Evolutionary conservation across 352 stramenopile species (phyloP).

Genomic region (Elongisporangium undulatum): DNA sequence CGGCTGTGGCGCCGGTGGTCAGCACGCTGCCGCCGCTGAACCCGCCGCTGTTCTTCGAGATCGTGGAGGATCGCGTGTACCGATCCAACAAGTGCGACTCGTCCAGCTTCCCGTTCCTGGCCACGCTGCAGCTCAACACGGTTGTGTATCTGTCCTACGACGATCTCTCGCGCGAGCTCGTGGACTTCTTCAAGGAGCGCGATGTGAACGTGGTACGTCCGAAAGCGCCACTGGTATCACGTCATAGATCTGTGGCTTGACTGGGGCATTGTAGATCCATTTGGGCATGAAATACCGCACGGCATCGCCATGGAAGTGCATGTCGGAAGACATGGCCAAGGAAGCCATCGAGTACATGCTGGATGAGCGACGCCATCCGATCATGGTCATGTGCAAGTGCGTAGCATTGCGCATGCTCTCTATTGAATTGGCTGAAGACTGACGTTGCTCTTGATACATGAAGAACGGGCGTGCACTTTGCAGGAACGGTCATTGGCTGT

Average conservation of each 20-base stretch:
- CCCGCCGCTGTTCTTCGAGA: conserved; percentile 84
- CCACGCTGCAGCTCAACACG: conserved; percentile 76
- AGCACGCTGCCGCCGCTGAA: conserved; percentile 72
- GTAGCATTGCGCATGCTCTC: background rate
- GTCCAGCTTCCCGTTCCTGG: conserved; percentile 80
- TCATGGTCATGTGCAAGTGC: conserved; percentile 89
- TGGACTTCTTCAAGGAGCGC: conserved; percentile 80
- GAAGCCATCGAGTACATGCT: conserved; percentile 83
- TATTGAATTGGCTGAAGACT: background rate
- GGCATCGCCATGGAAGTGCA: conserved; percentile 60
- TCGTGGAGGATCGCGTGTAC: conserved; percentile 83
- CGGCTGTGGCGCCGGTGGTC: conserved; percentile 24
- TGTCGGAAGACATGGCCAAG: conserved; percentile 83
- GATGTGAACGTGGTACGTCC: conserved; percentile 64
- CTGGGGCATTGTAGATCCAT: conserved; percentile 71
- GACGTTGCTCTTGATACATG: background rate
- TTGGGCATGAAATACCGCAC: conserved; percentile 79
- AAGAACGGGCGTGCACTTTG: conserved; percentile 71
- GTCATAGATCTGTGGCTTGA: background rate
- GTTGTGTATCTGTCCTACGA: conserved; percentile 85
- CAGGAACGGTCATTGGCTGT: conserved; percentile 79
- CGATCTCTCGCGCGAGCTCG: conserved; percentile 69
- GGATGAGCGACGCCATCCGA: conserved; percentile 69
- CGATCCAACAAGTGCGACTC: conserved; percentile 85
- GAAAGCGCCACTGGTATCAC: background rate